Base-by-base conservation (phyloP, 163 green algal genomes). In the Scenedesmus sp. region DNA sequence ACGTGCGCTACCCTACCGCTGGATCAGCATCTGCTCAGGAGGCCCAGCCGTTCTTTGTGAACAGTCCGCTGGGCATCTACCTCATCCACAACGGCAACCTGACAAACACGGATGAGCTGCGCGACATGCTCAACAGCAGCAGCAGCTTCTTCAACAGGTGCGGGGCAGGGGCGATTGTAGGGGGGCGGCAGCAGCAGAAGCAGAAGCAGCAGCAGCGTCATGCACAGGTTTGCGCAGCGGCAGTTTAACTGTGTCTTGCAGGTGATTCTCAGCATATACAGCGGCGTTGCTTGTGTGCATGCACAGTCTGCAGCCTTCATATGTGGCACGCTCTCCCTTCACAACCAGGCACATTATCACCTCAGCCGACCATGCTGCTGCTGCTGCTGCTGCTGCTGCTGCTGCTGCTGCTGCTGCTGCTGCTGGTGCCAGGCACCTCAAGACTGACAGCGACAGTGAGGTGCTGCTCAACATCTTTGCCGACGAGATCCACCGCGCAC, bases 21-120 rank as follows among this genome's bases (percentile, higher is more conserved):
- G 98, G 98, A 86, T 96, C 96, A 54, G 91, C 95, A 10, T 97
- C 93, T 23, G 97, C 97, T 2, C 93, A 96, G 86, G 98, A 99
- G 95, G 98, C 98, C 54, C 98, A 99, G 90, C 90, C 90, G 0
- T 93, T 93, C 59, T 99, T 99, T 93, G 98, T 99, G 18, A 99
- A 99, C 96, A 98, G 95, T 55, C 98, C 98, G 0, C 95, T 99
- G 55, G 98, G 98, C 90, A 99, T 99, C 83, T 99, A 98, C 96
- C 93, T 99, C 52, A 99, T 99, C 91, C 98, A 99, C 96, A 99
- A 99, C 91, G 98, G 98, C 89, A 99, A 99, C 96, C 95, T 99
- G 26, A 99, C 97, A 55, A 99, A 99, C 96, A 97, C 97, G 10
- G 95, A 97, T 4, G 95, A 98, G 91, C 95, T 99, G 92, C 90